These are phyloP conservation scores for Hemisphaericaspora xylofermentans DNA, from an alignment of 1,139 yeast genomes.

Conservation along the genomic window DNA sequence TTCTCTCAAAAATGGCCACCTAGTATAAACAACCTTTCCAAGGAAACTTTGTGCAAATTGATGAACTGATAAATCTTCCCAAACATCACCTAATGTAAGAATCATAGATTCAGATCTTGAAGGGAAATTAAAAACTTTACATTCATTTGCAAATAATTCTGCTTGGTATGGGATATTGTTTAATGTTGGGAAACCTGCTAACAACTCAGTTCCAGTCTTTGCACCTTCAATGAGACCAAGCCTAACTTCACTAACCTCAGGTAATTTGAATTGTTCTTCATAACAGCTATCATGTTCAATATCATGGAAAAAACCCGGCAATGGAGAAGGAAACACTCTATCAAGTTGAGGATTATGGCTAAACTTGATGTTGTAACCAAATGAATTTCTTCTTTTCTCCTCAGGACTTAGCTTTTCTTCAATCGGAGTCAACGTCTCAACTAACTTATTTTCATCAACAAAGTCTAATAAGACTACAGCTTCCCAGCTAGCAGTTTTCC, in stretches of 20 bases:
- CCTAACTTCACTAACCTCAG: conserved; percentile 47
- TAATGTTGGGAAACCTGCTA: conserved; percentile 91
- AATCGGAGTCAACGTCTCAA: conserved; percentile 67
- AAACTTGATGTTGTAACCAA: conserved; percentile 69
- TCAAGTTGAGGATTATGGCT: conserved; percentile 76
- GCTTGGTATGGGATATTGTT: conserved; percentile 61
- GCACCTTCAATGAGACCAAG: conserved; percentile 72
- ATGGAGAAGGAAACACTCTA: conserved; percentile 69
- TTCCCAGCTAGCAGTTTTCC: conserved; percentile 96
- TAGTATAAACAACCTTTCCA: conserved; percentile 64
- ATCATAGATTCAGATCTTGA: conserved; percentile 82
- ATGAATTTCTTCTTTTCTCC: conserved; percentile 70
- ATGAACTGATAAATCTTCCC: conserved; percentile 46
- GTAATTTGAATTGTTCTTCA: conserved; percentile 55
- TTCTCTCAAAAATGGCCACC: conserved; percentile 90
- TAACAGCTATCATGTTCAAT: conserved; percentile 76
- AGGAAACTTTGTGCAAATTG: conserved; percentile 61
- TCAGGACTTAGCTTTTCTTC: conserved; percentile 62
- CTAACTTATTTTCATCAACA: conserved; percentile 78
- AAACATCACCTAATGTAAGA: conserved; percentile 54
- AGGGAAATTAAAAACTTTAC: conserved; percentile 81
- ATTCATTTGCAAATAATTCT: conserved; percentile 56
- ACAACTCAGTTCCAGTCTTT: conserved; percentile 60
- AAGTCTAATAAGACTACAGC: conserved; percentile 94
- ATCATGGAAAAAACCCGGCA: conserved; percentile 76